Evolutionary conservation across 306 rosid species (phyloP), one percentile per base, ranked within the genome.

Genomic region (Coriaria nepalensis): DNA sequence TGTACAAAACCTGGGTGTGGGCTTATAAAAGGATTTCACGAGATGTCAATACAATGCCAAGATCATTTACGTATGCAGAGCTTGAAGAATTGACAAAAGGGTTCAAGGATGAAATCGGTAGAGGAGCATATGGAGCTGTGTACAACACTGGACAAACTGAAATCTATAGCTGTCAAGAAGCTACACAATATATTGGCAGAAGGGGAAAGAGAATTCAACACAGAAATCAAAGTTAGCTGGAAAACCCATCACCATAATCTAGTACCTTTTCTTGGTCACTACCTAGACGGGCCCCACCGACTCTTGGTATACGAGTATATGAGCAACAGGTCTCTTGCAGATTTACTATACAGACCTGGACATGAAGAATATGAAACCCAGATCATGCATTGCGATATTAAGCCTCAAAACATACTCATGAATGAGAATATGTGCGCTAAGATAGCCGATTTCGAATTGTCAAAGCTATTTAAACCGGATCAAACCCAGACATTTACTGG

Each of bases 371-470:
- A 63, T 39, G 49, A 45, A 32, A 8, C 59, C 6, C 56, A 60
- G 10, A 67, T 67, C 34, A 67, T 67, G 33, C 67, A 67, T 8
- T 67, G 67, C 13, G 73, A 67, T 32, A 33, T 67, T 13, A 67
- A 67, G 36, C 73, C 73, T 13, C 66, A 67, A 11, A 67, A 67
- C 56, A 60, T 67, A 47, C 62, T 67, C 14, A 49, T 67, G 14
- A 67, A 67, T 53, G 53, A 60, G 12, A 4, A 49, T 2, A 38
- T 45, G 4, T 37, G 57, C 9, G 14, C 72, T 4, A 60, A 55
- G 29, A 60, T 67, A 5, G 43, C 72, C 0, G 59, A 60, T 8
- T 67, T 67, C 4, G 72, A 67, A 33, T 43, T 67, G 54, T 48
- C 67, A 6, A 67, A 67, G 67, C 36, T 68, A 40, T 12, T 61